Evolutionary conservation across 148 eudicot species (phyloP), one percentile per base, ranked within the genome.

Genomic region (Rhododendron henanense): DNA sequence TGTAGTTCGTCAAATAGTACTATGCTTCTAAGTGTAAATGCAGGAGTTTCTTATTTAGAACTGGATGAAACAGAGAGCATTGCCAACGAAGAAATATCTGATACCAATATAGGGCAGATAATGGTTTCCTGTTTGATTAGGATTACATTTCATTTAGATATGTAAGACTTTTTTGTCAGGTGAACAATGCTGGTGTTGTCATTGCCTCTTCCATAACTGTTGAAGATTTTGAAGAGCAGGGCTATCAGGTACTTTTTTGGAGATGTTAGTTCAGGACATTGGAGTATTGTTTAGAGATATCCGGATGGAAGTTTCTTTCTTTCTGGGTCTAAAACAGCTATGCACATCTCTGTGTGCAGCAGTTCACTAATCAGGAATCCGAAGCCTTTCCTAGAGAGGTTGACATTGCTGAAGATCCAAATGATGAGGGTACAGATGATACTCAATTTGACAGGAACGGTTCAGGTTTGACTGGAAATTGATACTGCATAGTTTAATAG

Each of bases 231-330:
- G 85, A 75, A 6, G 81, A 81, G 75, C 51, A 79, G 35, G 48
- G 78, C 45, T 47, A 11, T 79, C 92, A 86, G 93, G 93, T 90
- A 87, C 28, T 7, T 50, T 50, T 10, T 33, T 16, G 10, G 48
- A 35, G 19, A 45, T 11, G 14, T 19, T 2, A 50, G 37, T 59
- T 71, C 47, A 33, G 79, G 47, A 69, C 14, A 51, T 33, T 15
- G 67, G 39, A 21, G 15, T 41, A 35, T 19, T 21, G 31, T 55
- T 19, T 67, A n/a, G 39, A 44, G 39, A 44, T 45, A 41, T 61
- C 33, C 10, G 4, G 73, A 65, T 65, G 9, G 4, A 65, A 0
- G 1, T 65, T 65, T 65, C 33, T 65, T n/a, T 65, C 15, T n/a
- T 65, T n/a, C 33, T 23, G 74, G 76, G 31, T 82, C 25, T 15